Evolutionary conservation across 2,329 filamentous ascomycete species (phyloP).

Genomic region (Kalmusia sp.): DNA sequence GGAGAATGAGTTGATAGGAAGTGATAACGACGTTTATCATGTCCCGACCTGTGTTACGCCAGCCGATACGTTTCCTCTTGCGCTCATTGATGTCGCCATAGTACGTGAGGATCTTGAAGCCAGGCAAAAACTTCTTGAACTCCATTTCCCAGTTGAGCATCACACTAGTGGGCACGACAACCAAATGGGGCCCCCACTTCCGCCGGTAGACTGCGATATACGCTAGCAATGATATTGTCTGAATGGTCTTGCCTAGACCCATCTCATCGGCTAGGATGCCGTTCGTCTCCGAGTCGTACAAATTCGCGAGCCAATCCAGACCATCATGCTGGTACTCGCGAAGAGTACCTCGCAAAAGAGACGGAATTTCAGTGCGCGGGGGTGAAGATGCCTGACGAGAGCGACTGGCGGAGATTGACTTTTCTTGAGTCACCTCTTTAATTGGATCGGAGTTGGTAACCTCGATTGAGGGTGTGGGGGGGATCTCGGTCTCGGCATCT

Average conservation of each 20-base stretch:
- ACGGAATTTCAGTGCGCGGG: constrained; percentile 51
- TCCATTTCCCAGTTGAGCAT: constrained; percentile 99
- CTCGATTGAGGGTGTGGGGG: constrained; percentile 21
- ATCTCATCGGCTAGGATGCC: constrained; percentile 98
- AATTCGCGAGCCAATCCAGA: constrained; percentile 93
- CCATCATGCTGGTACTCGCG: constrained; percentile 97
- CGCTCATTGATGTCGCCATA: constrained; percentile 94
- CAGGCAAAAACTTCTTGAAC: constrained; percentile 98
- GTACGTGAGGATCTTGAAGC: constrained; percentile 97
- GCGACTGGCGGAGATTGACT: constrained; percentile 19
- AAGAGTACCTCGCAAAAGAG: constrained; percentile 81
- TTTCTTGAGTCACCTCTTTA: constrained; percentile 23
- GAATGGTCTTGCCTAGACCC: constrained; percentile 97
- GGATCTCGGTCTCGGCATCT: constrained; percentile 5
- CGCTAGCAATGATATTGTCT: constrained; percentile 92
- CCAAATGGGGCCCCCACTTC: constrained; percentile 94
- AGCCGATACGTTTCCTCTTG: constrained; percentile 87
- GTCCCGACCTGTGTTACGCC: constrained; percentile 79
- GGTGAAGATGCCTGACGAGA: constrained; percentile 41
- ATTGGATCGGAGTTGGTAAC: constrained; percentile 16
- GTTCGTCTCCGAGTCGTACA: constrained; percentile 92
- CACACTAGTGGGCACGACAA: constrained; percentile 96
- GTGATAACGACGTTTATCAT: constrained; percentile 98
- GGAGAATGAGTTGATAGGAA: constrained; percentile 93
- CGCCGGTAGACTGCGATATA: constrained; percentile 90